Base-by-base conservation (phyloP, 1,139 yeast species). In the Nadsonia commutata region DNA sequence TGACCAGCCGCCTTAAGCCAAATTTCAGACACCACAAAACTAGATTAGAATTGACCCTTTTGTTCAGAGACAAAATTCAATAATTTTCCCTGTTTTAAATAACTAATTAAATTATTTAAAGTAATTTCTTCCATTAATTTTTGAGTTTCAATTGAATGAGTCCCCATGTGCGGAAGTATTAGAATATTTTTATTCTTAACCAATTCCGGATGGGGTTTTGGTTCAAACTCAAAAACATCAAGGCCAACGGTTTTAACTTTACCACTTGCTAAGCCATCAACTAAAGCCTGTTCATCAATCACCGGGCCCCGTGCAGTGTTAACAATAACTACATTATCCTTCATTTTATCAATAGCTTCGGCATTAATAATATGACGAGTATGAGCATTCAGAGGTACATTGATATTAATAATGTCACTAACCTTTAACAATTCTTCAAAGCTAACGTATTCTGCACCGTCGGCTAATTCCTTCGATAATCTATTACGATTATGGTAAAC, bases 201-300 rank as follows among this genome's bases (percentile, higher is more conserved):
- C 39, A 65, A 51, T 1, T 57, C 63, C 2, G 60, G 63, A 46
- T 63, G 60, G 40, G 65, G 50, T 40, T 52, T 51, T 6, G 97
- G 97, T 64, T 88, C 96, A 51, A 70, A 64, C 57, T 84, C 95
- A 61, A 80, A 81, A 31, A 86, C 96, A 58, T 86, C 96, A 37
- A 86, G 61, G 16, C 64, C 66, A 9, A 54, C 65, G 16, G 55
- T 51, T 6, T 80, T 76, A 38, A 86, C 72, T 53, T 82, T 78
- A 18, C 94, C 93, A 1, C 68, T 59, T 52, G 79, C 74, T 53
- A 86, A 67, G 11, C 77, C 76, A 18, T 68, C 68, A 8, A 78
- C 71, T 46, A 86, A 62, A 6, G 78, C 80, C 9, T 60, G 54
- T 54, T 82, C 90, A 54, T 81, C 80, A 50, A 82, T 75, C 23